These are phyloP conservation scores for Centrapalus pauciflorus DNA, from an alignment of 129 eudicot genomes.

Conservation along the genomic window DNA sequence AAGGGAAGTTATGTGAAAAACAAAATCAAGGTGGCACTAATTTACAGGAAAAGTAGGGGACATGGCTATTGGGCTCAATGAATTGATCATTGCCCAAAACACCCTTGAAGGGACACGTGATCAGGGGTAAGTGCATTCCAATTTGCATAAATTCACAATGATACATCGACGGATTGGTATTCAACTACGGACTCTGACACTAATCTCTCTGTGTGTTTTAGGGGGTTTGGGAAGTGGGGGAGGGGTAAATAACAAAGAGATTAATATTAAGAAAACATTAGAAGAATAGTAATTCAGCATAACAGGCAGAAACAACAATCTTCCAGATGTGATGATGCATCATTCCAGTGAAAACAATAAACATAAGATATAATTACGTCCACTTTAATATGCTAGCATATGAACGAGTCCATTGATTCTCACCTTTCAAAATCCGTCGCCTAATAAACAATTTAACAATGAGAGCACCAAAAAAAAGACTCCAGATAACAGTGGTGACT, in stretches of 20 bases:
- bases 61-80: too few relatives aligned
- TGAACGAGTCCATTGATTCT: not conserved
- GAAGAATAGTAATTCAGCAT: not conserved
- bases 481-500: constrained; percentile 25
- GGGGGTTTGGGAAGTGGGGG: too few relatives aligned
- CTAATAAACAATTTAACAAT: constrained; percentile 35
- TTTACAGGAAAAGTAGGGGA: not conserved
- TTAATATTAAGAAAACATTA: not conserved
- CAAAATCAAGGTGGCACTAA: not conserved
- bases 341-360: not conserved
- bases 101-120: too few relatives aligned
- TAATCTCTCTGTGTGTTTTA: too few relatives aligned
- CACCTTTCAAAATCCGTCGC: constrained; percentile 44
- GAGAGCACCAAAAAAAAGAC: constrained; percentile 23
- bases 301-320: too few relatives aligned
- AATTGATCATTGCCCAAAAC: too few relatives aligned
- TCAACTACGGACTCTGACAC: too few relatives aligned
- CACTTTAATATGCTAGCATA: not conserved
- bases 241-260: too few relatives aligned
- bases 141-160: too few relatives aligned
- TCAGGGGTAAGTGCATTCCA: too few relatives aligned
- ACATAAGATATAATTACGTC: too few relatives aligned
- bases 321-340: not conserved
- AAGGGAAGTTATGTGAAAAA: not conserved
- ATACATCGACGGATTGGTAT: too few relatives aligned